Evolutionary conservation across 2,329 filamentous ascomycete genomes (phyloP).

Genomic region (Escovopsis weberi): DNA sequence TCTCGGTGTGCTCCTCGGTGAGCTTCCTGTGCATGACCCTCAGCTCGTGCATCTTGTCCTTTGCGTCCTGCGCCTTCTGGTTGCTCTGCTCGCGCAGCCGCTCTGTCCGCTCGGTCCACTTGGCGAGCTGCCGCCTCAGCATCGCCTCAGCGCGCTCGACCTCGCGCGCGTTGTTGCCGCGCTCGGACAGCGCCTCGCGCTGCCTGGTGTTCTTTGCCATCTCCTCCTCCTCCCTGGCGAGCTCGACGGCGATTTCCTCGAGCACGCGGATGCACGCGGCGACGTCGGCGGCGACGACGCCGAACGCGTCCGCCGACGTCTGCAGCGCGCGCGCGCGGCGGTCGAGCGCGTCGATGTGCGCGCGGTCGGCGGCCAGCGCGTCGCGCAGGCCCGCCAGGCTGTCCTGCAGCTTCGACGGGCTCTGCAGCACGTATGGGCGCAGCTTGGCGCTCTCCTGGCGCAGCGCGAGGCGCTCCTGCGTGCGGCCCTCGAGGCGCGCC

Average conservation of each 20-base stretch:
- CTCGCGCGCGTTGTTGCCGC: slow-evolving; percentile 78
- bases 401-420: slow-evolving; percentile 67
- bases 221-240: slow-evolving; percentile 86
- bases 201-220: slow-evolving; percentile 66
- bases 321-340: slow-evolving; percentile 78
- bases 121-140: slow-evolving; percentile 67
- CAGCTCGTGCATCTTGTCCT: slow-evolving; percentile 82
- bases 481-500: slow-evolving; percentile 55
- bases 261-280: slow-evolving; percentile 77
- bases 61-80: slow-evolving; percentile 67
- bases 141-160: slow-evolving; percentile 79
- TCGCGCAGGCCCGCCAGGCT: slow-evolving; percentile 70
- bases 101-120: slow-evolving; percentile 78
- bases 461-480: slow-evolving; percentile 51
- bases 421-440: slow-evolving; percentile 82
- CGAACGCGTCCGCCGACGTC: slow-evolving; percentile 81
- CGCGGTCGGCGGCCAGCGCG: slow-evolving; percentile 62
- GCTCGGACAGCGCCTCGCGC: slow-evolving; percentile 73
- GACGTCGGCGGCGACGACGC: slow-evolving; percentile 71
- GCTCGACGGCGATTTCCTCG: slow-evolving; percentile 71
- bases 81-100: slow-evolving; percentile 67
- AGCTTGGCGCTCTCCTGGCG: slow-evolving; percentile 81
- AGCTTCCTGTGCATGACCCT: slow-evolving; percentile 64
- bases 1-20: slow-evolving; percentile 72
- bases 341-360: slow-evolving; percentile 77